phyloP scores from a whole-genome alignment of 106 monocot species.

The Phalaenopsis equestris region DNA sequence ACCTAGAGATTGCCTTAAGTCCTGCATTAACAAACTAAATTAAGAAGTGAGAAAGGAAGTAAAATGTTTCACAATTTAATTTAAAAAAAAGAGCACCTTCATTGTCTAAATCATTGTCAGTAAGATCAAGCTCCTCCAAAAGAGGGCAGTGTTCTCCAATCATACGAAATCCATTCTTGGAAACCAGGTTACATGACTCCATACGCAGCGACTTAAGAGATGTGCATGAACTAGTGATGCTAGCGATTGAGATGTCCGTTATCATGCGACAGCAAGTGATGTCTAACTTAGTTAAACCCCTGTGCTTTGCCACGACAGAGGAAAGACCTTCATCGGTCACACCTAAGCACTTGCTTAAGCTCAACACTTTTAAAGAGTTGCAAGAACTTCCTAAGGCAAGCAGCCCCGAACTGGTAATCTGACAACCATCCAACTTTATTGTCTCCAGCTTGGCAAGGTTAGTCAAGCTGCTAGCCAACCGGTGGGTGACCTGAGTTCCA shows the following conservation, averaged over 20 bases:
- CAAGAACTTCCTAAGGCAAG: constrained; percentile 37
- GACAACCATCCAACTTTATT: constrained; percentile 59
- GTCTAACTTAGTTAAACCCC: constrained; percentile 55
- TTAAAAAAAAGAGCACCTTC: constrained; percentile 32
- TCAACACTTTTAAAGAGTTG: constrained; percentile 46
- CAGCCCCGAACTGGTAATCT: constrained; percentile 33
- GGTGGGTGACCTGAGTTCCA: constrained; percentile 40
- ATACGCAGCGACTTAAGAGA: constrained; percentile 59
- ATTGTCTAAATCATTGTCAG: constrained; percentile 74
- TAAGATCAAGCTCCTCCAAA: constrained; percentile 72
- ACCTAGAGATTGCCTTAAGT: constrained; percentile 50
- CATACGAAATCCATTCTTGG: constrained; percentile 34
- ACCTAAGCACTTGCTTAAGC: constrained; percentile 73
- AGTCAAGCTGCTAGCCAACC: constrained; percentile 27
- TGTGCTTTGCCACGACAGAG: constrained; percentile 40
- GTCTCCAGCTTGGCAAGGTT: constrained; percentile 36
- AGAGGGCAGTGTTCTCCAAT: constrained; percentile 51
- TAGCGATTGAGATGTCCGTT: constrained; percentile 41
- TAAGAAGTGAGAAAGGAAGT: constrained; percentile 4
- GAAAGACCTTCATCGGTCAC: constrained; percentile 68
- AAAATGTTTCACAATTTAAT: not conserved
- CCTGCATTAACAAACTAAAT: constrained; percentile 33
- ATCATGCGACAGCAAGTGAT: constrained; percentile 74
- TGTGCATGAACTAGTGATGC: constrained; percentile 51
- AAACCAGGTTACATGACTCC: constrained; percentile 73